Base-by-base conservation (phyloP, 2,329 filamentous ascomycete genomes). In the Aspergillus pseudoglaucus region DNA sequence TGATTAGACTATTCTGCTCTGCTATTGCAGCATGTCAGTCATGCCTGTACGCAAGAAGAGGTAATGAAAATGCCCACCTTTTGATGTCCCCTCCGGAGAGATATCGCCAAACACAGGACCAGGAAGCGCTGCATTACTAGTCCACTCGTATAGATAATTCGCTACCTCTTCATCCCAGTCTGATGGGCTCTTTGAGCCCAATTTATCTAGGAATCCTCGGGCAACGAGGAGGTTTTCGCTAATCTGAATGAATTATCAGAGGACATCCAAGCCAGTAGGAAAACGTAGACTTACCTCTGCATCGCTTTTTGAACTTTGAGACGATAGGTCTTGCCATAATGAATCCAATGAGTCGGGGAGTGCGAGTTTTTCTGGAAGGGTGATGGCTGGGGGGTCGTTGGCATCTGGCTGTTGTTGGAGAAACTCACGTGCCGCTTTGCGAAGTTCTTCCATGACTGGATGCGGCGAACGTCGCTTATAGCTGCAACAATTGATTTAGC, bases 141-240 rank as follows among this genome's bases (percentile, higher is more conserved):
- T 56, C 69, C 69, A 71, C 9, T 53, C 48, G 38, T 65, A 64
- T 2, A 72, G 40, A 5, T 56, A 52, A 27, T 59, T 57, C 5
- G 58, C 53, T 14, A 59, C 58, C 14, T 54, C 35, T 12, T 44
- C 49, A 27, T 69, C 65, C 6, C 52, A 44, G 12, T 52, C 47
- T 7, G 59, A 53, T 15, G 62, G 41, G 6, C 25, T 22, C 38
- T 46, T 54, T 4, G 48, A 46, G 14, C 39, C 49, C 51, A 55
- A 54, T 25, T 37, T 35, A 27, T 53, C 53, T 23, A 68, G 45
- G 35, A 57, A 64, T 14, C 42, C 49, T 27, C 60, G 53, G 6
- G 54, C 57, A 8, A 66, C 47, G 23, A 65, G 55, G 3, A 72
- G 52, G 44, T 56, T 60, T 51, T 69, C 62, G 22, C 61, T 62